Percentiles rank a stretch among this genome's conserved stretches.
These are phyloP conservation scores for Cornus kousa DNA, from an alignment of 148 eudicot species.

Conservation along the genomic window DNA sequence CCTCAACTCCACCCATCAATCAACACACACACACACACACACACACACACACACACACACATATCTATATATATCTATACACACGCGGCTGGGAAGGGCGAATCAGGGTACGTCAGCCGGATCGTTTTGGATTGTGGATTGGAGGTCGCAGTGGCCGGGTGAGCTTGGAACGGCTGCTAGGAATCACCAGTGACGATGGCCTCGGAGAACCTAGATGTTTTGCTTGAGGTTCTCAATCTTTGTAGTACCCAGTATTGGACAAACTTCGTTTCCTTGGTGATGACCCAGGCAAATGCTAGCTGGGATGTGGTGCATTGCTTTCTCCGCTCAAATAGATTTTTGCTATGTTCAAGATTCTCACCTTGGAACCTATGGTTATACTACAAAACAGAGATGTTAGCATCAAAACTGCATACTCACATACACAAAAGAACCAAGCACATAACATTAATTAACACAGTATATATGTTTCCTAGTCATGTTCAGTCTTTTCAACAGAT, in stretches of 20 bases:
- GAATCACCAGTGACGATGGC: too few species aligned
- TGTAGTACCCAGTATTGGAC: not conserved
- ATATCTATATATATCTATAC: too few species aligned
- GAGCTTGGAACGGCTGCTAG: too few species aligned
- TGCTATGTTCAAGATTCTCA: slow-evolving; percentile 2
- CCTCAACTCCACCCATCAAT: too few species aligned
- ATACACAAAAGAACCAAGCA: too few species aligned
- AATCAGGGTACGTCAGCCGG: too few species aligned
- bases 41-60: too few species aligned
- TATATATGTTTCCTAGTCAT: not conserved
- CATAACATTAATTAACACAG: too few species aligned
- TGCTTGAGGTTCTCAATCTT: not conserved
- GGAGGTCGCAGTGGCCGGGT: too few species aligned
- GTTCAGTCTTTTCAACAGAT: not conserved
- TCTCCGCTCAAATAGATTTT: not conserved
- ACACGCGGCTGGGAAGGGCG: too few species aligned
- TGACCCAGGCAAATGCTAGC: slow-evolving; percentile 5
- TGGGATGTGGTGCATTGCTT: slow-evolving; percentile 1
- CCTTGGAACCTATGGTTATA: not conserved
- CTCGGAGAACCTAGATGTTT: not conserved
- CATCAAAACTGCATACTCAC: not conserved
- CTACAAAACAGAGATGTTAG: not conserved
- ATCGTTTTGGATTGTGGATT: too few species aligned
- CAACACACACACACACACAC: too few species aligned
- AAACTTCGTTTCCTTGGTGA: slow-evolving; percentile 4